phyloP scores from a whole-genome alignment of 495 filamentous ascomycete species.

The Lasiosphaeriaceae sp. region DNA sequence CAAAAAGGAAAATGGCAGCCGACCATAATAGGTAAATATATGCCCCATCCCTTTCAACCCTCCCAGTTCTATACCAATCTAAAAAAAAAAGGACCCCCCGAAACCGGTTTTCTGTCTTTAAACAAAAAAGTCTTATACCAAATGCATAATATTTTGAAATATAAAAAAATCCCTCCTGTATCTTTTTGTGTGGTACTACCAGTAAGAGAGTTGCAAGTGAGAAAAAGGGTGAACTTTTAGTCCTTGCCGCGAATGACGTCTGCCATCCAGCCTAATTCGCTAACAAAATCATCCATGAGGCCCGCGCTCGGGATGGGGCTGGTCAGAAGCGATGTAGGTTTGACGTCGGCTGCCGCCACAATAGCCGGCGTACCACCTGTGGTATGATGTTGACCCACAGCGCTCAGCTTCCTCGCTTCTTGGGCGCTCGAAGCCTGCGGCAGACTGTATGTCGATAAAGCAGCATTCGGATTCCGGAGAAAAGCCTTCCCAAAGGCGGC shows the following conservation, averaged over 20 bases:
- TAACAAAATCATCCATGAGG: constrained; percentile 37
- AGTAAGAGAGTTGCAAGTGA: no score
- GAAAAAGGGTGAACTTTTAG: no score
- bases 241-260: constrained; percentile 26
- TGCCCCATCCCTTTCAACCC: not conserved
- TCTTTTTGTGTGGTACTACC: no score
- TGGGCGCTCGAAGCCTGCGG: constrained; percentile 27
- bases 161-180: no score
- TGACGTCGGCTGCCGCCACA: constrained; percentile 22
- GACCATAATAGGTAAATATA: no score
- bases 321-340: constrained; percentile 19
- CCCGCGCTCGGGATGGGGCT: constrained; percentile 35
- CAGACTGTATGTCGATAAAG: constrained; percentile 42
- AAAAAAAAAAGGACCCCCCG: no score
- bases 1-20: no score
- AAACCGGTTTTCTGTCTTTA: no score
- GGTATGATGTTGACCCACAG: not conserved
- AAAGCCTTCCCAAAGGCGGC: not conserved
- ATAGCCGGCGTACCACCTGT: constrained; percentile 27
- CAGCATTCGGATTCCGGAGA: constrained; percentile 20
- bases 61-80: not conserved
- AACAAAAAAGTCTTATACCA: no score
- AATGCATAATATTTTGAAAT: no score
- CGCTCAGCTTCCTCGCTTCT: constrained; percentile 9
- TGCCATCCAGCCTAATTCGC: constrained; percentile 46